Percentiles rank a stretch among this genome's conserved stretches.
Conservation (phyloP, 805 yeast genomes). For the Ogataea parapolymorpha region DNA sequence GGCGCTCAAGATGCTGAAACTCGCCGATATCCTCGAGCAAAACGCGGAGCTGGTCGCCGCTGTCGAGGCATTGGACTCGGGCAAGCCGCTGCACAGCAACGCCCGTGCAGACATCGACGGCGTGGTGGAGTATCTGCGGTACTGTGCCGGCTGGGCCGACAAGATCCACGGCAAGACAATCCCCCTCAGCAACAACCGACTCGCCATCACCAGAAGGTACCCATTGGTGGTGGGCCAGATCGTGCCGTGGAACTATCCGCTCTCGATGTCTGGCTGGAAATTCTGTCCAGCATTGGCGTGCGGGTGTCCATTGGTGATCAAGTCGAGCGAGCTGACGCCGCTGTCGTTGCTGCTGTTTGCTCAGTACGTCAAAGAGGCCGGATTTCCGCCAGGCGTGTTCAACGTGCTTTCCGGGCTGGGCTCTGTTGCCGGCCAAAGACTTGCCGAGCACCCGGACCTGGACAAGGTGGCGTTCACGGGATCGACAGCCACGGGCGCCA, state of each 20-base stretch:
- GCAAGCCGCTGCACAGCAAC: conserved; percentile 48
- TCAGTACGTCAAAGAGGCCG: conserved; percentile 55
- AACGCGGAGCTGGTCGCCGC: conserved; percentile 47
- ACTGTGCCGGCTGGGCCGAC: conserved; percentile 64
- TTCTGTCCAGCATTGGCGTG: conserved; percentile 80
- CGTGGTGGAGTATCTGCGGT: conserved; percentile 43
- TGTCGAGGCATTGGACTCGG: conserved; percentile 55
- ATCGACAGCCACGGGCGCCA: conserved; percentile 62
- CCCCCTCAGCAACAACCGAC: conserved; percentile 39
- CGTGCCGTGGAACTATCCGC: conserved; percentile 72
- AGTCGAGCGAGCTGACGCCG: conserved; percentile 76
- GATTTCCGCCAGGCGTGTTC: conserved; percentile 74
- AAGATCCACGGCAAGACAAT: conserved; percentile 45
- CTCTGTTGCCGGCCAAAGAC: conserved; percentile 61
- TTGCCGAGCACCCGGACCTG: conserved; percentile 57
- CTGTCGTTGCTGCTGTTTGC: conserved; percentile 64
- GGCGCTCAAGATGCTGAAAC: conserved; percentile 39
- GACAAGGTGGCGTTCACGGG: conserved; percentile 66
- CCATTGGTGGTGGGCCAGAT: conserved; percentile 66
- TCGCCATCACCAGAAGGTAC: conserved; percentile 68
- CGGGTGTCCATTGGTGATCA: conserved; percentile 70
- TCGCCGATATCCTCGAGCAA: conserved; percentile 50
- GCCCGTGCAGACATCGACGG: conserved; percentile 49
- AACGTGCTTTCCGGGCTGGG: conserved; percentile 74
- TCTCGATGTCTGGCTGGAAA: conserved; percentile 76